phyloP scores from a whole-genome alignment of 257 asterid genomes.

The Petrea volubilis region DNA sequence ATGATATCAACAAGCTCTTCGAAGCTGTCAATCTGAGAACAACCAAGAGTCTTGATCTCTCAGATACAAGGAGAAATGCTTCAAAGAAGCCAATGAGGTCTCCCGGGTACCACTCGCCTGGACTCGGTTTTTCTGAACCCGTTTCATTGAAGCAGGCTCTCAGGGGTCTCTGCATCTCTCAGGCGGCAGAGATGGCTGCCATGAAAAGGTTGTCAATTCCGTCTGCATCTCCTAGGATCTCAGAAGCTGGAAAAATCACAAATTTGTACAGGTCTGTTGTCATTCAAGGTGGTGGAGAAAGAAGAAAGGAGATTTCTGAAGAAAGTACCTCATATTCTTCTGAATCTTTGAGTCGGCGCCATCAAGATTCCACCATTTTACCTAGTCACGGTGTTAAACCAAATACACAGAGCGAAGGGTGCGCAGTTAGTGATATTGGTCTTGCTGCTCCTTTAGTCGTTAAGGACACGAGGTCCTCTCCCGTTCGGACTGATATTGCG shows the following conservation, averaged over 20 bases:
- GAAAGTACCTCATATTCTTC: conserved; percentile 50
- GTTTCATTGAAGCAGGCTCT: conserved; percentile 86
- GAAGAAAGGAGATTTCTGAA: conserved; percentile 40
- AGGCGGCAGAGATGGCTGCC: conserved; percentile 93
- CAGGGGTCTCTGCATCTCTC: conserved; percentile 94
- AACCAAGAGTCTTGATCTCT: conserved; percentile 45
- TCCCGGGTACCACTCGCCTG: conserved; percentile 66
- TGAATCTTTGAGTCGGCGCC: conserved; percentile 22
- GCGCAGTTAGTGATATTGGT: conserved; percentile 26
- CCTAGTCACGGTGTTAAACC: conserved; percentile 26
- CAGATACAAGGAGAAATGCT: conserved; percentile 47
- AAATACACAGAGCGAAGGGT: conserved; percentile 13
- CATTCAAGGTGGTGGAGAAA: conserved; percentile 37
- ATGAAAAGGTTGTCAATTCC: conserved; percentile 61
- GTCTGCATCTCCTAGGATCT: conserved; percentile 75
- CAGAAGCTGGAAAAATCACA: conserved; percentile 53
- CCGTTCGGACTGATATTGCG: conserved; percentile 15
- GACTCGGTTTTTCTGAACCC: conserved; percentile 79
- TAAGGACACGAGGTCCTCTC: conserved; percentile 21
- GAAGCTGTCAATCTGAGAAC: conserved; percentile 46
- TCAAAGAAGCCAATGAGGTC: conserved; percentile 77
- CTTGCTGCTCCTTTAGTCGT: conserved; percentile 9
- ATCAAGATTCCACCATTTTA: conserved; percentile 36
- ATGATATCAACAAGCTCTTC: conserved; percentile 58
- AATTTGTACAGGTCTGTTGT: conserved; percentile 43